These are phyloP conservation scores for Musa schizocarpa DNA, from an alignment of 176 grass and related monocot genomes.

Conservation along the genomic window DNA sequence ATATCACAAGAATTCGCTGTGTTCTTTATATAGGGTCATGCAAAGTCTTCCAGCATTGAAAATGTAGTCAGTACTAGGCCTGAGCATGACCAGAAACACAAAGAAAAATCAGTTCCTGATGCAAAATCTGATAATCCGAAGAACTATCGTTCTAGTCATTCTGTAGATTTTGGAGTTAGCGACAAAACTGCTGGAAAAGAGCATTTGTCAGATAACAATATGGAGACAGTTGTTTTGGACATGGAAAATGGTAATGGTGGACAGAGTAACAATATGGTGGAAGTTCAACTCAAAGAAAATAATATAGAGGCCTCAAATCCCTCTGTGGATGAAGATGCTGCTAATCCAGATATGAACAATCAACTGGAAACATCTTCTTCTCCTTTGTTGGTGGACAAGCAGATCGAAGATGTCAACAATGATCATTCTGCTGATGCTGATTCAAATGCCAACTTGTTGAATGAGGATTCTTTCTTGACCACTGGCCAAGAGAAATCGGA, in stretches of 20 bases:
- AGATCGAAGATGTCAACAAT: constrained; percentile 19
- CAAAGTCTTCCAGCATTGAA: constrained; percentile 42
- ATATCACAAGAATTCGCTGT: background rate
- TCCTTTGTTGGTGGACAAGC: constrained; percentile 30
- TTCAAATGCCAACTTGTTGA: constrained; percentile 29
- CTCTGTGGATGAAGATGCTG: constrained; percentile 25
- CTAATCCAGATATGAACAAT: constrained; percentile 23
- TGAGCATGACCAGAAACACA: constrained; percentile 49
- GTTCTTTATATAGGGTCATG: constrained; percentile 29
- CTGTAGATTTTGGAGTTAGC: constrained; percentile 27
- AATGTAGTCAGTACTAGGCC: constrained; percentile 20
- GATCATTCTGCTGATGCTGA: constrained; percentile 34
- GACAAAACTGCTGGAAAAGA: constrained; percentile 30
- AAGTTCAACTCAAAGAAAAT: constrained; percentile 29
- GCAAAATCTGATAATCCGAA: constrained; percentile 50
- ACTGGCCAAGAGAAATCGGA: constrained; percentile 50
- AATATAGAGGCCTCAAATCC: constrained; percentile 30
- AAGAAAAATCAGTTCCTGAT: constrained; percentile 29
- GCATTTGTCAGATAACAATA: constrained; percentile 26
- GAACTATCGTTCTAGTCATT: constrained; percentile 24
- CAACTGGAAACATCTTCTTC: constrained; percentile 20
- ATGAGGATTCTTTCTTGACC: constrained; percentile 31
- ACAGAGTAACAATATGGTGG: constrained; percentile 24
- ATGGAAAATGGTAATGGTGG: constrained; percentile 28
- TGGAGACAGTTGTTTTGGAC: constrained; percentile 4